Evolutionary conservation across 2,329 filamentous ascomycete genomes (phyloP), one percentile per base, ranked within the genome.

Genomic region (Colletotrichum chlorophyti): DNA sequence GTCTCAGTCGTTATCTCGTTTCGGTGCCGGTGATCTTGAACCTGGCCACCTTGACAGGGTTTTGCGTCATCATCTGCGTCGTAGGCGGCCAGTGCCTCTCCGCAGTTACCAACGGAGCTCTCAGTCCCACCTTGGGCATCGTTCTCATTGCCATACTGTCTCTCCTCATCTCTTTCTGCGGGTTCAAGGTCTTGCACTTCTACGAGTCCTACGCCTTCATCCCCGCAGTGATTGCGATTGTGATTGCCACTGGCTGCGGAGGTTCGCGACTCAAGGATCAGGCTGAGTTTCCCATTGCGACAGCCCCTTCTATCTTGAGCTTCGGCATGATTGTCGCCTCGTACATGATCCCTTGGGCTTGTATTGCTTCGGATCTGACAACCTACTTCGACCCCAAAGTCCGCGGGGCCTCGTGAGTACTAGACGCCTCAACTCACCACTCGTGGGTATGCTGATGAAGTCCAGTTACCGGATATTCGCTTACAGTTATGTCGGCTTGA

Each of bases 301-400:
- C 76, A 1, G 78, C 82, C 1, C 68, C 74, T 2, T 70, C 76
- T 9, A 70, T 86, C 3, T 65, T 87, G 7, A 81, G 76, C 19
- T 88, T 85, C 63, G 84, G 79, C 47, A 85, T 84, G 73, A 79
- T 87, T 50, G 79, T 89, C 4, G 84, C 85, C 1, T 83, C 83
- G 1, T 88, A 86, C 65, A 82, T 87, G 75, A 78, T 89, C 2
- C 85, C 86, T 0, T 89, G 83, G 78, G 82, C 79, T 6, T 79
- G 78, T 3, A 73, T 87, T 23, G 77, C 83, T 1, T 84, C 82
- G 19, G 85, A 88, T 65, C 81, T 88, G 51, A 82, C 82, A 0
- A 84, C 83, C 0, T 88, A 88, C 65, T 78, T 87, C 54, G 77
- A 82, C 52, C 84, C 84, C 15, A 78, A 77, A 55, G 82, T 81